Conservation (phyloP, 805 yeast genomes). For the Metschnikowia drakensbergensis region DNA sequence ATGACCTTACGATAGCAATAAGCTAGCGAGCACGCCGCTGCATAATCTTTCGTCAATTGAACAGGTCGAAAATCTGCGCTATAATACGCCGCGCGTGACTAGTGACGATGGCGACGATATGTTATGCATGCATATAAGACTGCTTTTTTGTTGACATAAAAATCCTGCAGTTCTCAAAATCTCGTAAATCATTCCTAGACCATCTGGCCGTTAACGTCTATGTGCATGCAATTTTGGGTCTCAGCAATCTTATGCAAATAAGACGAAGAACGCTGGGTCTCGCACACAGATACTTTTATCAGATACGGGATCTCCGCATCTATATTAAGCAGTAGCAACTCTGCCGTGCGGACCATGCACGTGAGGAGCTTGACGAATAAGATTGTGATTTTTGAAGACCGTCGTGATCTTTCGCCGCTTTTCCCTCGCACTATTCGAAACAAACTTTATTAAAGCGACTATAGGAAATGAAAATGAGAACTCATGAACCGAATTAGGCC, state of each 20-base stretch:
- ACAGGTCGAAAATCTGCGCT: not conserved
- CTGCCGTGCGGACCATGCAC: no score
- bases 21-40: not conserved
- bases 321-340: no score
- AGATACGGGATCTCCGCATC: no score
- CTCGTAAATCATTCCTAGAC: not conserved
- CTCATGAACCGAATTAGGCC: slow-evolving; percentile 16
- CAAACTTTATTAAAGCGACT: no score
- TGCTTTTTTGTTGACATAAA: not conserved
- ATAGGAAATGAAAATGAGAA: not conserved
- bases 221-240: not conserved
- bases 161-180: not conserved
- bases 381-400: no score
- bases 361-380: no score
- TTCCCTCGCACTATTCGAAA: no score
- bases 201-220: not conserved
- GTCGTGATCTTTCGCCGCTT: no score
- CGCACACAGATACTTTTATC: no score
- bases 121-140: not conserved
- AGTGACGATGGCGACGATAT: not conserved
- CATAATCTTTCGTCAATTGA: not conserved
- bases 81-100: not conserved
- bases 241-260: not conserved
- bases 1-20: no score
- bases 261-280: not conserved